Evolutionary conservation across 2,329 filamentous ascomycete species (phyloP).

Genomic region (Sarocladium oryzae): DNA sequence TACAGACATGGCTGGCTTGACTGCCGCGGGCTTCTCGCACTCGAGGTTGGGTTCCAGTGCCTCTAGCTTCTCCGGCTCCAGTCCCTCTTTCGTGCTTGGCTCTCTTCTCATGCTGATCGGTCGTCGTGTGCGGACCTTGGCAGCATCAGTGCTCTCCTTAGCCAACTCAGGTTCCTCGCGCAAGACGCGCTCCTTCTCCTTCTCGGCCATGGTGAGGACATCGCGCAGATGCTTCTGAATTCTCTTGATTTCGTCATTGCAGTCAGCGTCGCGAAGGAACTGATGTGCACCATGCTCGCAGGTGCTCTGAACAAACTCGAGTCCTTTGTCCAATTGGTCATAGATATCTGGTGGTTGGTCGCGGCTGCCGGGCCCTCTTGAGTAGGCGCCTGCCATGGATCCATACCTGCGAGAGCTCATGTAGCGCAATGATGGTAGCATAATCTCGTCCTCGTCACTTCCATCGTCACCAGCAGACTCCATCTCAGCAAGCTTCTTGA

Average conservation of each 20-base stretch:
- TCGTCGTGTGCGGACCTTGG: constrained; percentile 42
- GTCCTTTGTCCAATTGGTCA: constrained; percentile 67
- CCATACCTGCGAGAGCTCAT: constrained; percentile 31
- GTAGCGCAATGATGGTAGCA: constrained; percentile 32
- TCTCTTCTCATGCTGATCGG: constrained; percentile 48
- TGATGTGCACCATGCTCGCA: constrained; percentile 86
- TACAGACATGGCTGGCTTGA: constrained; percentile 13
- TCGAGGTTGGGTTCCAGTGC: constrained; percentile 15
- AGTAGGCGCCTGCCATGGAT: constrained; percentile 15
- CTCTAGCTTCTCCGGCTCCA: constrained; percentile 12
- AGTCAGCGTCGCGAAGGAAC: constrained; percentile 82
- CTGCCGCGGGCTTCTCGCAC: constrained; percentile 2
- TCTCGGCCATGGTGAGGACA: constrained; percentile 54
- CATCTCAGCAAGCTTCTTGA: constrained; percentile 52
- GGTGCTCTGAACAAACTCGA: constrained; percentile 73
- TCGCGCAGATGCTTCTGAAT: constrained; percentile 60
- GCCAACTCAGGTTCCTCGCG: constrained; percentile 44
- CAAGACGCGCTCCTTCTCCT: constrained; percentile 50
- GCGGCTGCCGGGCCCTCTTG: constrained; percentile 19
- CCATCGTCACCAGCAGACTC: constrained; percentile 33
- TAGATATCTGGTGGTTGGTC: constrained; percentile 43
- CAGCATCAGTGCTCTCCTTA: constrained; percentile 30
- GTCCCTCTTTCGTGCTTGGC: constrained; percentile 21
- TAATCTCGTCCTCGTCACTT: constrained; percentile 16
- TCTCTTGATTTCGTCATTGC: constrained; percentile 65